Conservation (phyloP, 2,329 filamentous ascomycete species). For the Penicillium sp. region DNA sequence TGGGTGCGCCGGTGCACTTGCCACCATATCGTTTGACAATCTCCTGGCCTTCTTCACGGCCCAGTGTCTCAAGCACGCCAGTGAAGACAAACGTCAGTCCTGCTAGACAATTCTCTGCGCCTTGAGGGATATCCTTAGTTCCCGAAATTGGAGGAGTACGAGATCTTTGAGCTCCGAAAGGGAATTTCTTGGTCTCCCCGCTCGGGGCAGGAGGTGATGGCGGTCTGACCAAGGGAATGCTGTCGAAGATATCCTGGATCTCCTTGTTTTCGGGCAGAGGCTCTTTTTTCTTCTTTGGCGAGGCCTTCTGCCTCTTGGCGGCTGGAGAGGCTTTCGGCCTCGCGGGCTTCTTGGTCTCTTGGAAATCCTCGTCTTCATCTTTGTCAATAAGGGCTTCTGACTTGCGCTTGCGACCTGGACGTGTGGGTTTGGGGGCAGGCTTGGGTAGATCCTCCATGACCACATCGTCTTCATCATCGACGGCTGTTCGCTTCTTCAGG, state of each 20-base stretch:
- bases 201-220: conserved; percentile 76
- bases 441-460: conserved; percentile 51
- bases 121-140: conserved; percentile 68
- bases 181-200: conserved; percentile 66
- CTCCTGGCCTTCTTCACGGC: conserved; percentile 76
- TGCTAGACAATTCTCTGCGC: conserved; percentile 81
- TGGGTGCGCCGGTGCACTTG: conserved; percentile 79
- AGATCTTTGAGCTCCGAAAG: conserved; percentile 63
- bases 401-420: conserved; percentile 52
- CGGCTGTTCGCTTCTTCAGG: conserved; percentile 31
- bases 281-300: conserved; percentile 57
- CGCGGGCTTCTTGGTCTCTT: conserved; percentile 55
- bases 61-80: conserved; percentile 72
- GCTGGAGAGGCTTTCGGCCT: conserved; percentile 33
- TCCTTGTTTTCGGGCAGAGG: conserved; percentile 63
- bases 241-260: conserved; percentile 80
- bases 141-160: conserved; percentile 61
- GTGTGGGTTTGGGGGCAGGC: conserved; percentile 43
- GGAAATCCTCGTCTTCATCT: conserved; percentile 52
- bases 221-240: conserved; percentile 74
- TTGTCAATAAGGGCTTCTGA: conserved; percentile 52
- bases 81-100: conserved; percentile 95
- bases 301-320: conserved; percentile 50
- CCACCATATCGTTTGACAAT: conserved; percentile 92
- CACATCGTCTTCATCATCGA: conserved; percentile 38